Percentiles rank a stretch among this genome's conserved stretches.
phyloP scores from a whole-genome alignment of 768 basidiomycete genomes.

The Mycena albidolilacea region DNA sequence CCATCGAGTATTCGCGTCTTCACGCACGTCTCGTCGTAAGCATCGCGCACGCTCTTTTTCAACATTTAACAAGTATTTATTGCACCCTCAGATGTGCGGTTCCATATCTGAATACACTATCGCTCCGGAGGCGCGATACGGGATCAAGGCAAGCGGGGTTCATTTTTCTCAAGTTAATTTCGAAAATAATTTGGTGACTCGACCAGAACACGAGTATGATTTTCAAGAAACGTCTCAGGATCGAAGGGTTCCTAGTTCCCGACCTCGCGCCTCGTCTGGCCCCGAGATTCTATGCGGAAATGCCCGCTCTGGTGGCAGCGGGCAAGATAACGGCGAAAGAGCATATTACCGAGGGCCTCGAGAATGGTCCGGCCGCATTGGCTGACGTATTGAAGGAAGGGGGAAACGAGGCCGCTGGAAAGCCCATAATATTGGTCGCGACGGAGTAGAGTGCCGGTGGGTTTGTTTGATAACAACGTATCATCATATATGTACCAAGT shows the following conservation, averaged over 20 bases:
- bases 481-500: no score
- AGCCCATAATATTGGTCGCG: constrained; percentile 24
- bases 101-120: constrained; percentile 39
- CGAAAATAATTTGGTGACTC: not conserved
- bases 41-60: constrained; percentile 5
- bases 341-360: constrained; percentile 49
- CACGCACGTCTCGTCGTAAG: constrained; percentile 60
- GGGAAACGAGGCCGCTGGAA: constrained; percentile 19
- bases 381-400: constrained; percentile 22
- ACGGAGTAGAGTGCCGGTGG: not conserved
- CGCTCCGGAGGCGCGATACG: constrained; percentile 34
- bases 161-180: not conserved
- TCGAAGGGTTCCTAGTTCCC: constrained; percentile 50
- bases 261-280: constrained; percentile 43
- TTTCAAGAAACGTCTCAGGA: constrained; percentile 44
- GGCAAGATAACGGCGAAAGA: constrained; percentile 53
- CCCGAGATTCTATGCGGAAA: constrained; percentile 48
- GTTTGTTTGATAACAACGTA: no score
- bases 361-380: constrained; percentile 52
- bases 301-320: constrained; percentile 43
- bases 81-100: constrained; percentile 38
- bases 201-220: constrained; percentile 45
- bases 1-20: constrained; percentile 53
- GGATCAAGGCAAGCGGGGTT: constrained; percentile 33
- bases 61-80: not conserved